Conservation (phyloP, 768 basidiomycete species). For the Boletus fagicola region DNA sequence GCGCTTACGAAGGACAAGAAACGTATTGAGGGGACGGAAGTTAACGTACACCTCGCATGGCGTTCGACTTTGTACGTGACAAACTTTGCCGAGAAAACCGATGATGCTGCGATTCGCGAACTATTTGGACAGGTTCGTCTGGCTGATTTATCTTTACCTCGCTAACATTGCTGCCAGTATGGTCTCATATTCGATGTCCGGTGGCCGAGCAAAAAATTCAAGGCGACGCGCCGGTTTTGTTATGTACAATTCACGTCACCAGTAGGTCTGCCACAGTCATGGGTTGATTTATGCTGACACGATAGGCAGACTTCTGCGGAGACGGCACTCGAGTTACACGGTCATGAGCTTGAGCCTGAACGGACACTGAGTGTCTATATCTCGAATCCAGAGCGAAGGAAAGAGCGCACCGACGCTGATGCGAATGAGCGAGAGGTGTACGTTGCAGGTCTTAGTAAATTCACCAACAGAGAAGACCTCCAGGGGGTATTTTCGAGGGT, state of each 20-base stretch:
- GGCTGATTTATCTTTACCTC: neutral
- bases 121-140: slow-evolving; percentile 72
- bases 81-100: slow-evolving; percentile 85
- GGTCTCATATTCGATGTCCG: slow-evolving; percentile 91
- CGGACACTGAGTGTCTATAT: slow-evolving; percentile 73
- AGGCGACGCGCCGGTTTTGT: slow-evolving; percentile 85
- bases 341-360: slow-evolving; percentile 68
- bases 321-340: slow-evolving; percentile 76
- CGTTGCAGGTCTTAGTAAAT: slow-evolving; percentile 81
- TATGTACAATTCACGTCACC: slow-evolving; percentile 90
- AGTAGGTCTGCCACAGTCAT: slow-evolving; percentile 43
- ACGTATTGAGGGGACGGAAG: slow-evolving; percentile 67
- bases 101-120: slow-evolving; percentile 72
- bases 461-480: slow-evolving; percentile 74
- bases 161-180: slow-evolving; percentile 49
- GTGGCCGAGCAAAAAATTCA: slow-evolving; percentile 98
- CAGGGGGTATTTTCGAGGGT: slow-evolving; percentile 77
- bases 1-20: slow-evolving; percentile 97
- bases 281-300: neutral
- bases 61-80: slow-evolving; percentile 93
- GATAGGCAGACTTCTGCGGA: slow-evolving; percentile 60
- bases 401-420: slow-evolving; percentile 85
- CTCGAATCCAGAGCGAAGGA: slow-evolving; percentile 87
- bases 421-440: slow-evolving; percentile 85
- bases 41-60: slow-evolving; percentile 89